phyloP scores from a whole-genome alignment of 2,329 filamentous ascomycete species.

The Penicillium sp. region DNA sequence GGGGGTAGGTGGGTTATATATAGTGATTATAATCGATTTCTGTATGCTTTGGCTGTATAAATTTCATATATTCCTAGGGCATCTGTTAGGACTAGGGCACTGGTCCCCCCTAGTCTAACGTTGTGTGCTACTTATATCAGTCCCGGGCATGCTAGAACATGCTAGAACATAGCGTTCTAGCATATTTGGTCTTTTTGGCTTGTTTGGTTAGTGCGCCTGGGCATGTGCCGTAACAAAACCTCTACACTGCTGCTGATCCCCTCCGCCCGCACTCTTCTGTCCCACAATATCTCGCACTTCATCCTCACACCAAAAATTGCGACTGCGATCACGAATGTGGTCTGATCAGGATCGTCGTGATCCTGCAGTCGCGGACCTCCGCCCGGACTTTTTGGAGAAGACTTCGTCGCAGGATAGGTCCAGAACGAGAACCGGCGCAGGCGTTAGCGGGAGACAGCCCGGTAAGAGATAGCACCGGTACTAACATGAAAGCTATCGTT shows the following conservation, averaged over 20 bases:
- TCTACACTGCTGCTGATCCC: conserved; percentile 1
- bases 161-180: no score
- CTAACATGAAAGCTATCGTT: conserved; percentile 5
- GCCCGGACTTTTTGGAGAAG: conserved; percentile 1
- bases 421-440: neutral
- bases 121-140: no score
- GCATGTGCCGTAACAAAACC: no score
- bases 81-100: no score
- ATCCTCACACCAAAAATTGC: conserved; percentile 2
- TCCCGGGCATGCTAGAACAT: no score
- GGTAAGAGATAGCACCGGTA: neutral
- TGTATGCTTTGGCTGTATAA: no score
- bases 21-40: no score
- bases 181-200: no score
- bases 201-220: no score
- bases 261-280: conserved; percentile 2
- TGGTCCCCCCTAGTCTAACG: no score
- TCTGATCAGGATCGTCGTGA: conserved; percentile 4
- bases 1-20: no score
- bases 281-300: conserved; percentile 3
- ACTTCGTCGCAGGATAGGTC: neutral
- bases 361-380: conserved; percentile 1
- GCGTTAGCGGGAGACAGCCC: neutral
- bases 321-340: conserved; percentile 2
- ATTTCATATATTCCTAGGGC: no score